Base-by-base conservation (phyloP, 2,329 filamentous ascomycete species). In the Ceratocystis albifundus region DNA sequence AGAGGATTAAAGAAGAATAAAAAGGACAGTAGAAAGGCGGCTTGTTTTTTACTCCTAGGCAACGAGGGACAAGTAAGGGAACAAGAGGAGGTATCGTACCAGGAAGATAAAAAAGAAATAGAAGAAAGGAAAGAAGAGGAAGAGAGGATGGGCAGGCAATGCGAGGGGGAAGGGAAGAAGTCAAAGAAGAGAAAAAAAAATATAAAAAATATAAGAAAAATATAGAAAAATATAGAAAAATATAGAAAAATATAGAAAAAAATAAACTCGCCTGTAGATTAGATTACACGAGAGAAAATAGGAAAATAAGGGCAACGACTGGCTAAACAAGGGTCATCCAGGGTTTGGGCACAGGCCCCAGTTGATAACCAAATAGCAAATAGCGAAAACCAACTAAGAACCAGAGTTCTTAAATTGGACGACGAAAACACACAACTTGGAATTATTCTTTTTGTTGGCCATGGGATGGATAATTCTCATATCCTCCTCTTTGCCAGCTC, bases 251-350 rank as follows among this genome's bases (percentile, higher is more conserved):
- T n/a, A n/a, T n/a, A n/a, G n/a, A 50, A 53, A 53, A 53, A 28
- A 53, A 17, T 0, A 53, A 53, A 53, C 48, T 53, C n/a, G 48
- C 48, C 48, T 53, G 25, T 62, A 50, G 45, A 59, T 65, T 63
- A 66, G 57, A 62, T 61, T 67, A 48, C 61, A 30, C 32, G 61
- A 69, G 67, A 41, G 65, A 69, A 66, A 64, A 62, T 67, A 50
- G 69, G 67, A 45, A 64, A 68, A 66, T 59, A 61, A 67, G 30
- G 46, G 59, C 66, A 62, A 64, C 67, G 50, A 62, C 64, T 68
- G 59, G 66, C 50, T 55, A 46, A 44, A 41, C 53, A 62, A 65
- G 66, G 63, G 48, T 63, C 63, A 62, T 63, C 57, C 17, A 65
- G 59, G 57, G 12, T 20, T 41, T 59, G 28, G 36, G 64, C 61